Conservation (phyloP, 352 stramenopile species). For the Phytophthora quininea region DNA sequence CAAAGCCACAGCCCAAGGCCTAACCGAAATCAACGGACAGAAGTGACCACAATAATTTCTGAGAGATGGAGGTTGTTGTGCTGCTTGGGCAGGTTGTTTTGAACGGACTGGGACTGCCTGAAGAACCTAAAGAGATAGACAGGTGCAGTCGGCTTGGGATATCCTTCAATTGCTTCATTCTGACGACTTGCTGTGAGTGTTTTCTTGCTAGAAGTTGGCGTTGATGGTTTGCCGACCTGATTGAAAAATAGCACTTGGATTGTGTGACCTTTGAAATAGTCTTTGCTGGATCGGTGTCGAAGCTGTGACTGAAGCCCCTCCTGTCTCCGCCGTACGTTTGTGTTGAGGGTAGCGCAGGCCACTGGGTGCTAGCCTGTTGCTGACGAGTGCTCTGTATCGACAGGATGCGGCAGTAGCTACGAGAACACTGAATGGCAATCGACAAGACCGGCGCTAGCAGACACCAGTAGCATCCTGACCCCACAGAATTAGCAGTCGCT, state of each 20-base stretch:
- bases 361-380: background rate
- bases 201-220: no score
- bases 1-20: conserved; percentile 24
- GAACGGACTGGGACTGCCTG: background rate
- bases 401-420: conserved; percentile 19
- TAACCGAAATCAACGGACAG: conserved; percentile 10
- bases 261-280: conserved; percentile 22
- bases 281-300: background rate
- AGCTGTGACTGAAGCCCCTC: background rate
- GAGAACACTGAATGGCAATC: conserved; percentile 8
- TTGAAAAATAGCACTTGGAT: conserved; percentile 23
- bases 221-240: background rate
- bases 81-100: no score
- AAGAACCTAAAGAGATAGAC: conserved; percentile 14
- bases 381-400: conserved; percentile 2
- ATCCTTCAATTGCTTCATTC: background rate
- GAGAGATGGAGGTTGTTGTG: no score
- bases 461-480: conserved; percentile 14
- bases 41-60: background rate
- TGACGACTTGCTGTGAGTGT: background rate
- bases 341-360: background rate
- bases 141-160: background rate
- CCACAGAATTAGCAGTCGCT: conserved; percentile 13
- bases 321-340: conserved; percentile 16
- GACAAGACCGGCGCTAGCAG: conserved; percentile 1